Conservation (phyloP, 2,329 filamentous ascomycete genomes). For the Aureobasidium subglaciale region DNA sequence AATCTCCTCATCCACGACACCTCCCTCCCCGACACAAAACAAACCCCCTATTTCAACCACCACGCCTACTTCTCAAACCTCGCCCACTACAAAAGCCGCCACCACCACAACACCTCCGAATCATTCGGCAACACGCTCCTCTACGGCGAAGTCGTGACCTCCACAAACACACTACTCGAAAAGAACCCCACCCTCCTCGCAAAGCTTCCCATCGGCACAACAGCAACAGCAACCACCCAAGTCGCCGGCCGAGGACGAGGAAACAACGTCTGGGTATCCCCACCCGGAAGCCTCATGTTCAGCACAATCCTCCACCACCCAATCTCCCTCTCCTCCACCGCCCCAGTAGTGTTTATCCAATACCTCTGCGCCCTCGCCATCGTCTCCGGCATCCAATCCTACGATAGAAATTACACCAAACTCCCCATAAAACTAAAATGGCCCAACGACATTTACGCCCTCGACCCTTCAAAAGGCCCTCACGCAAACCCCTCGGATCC, state of each 20-base stretch:
- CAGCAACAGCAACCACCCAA: conserved; percentile 78
- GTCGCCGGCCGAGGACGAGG: conserved; percentile 83
- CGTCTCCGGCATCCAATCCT: conserved; percentile 72
- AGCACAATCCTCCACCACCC: conserved; percentile 83
- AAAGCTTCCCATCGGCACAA: conserved; percentile 77
- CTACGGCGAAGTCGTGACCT: conserved; percentile 88
- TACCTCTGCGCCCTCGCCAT: conserved; percentile 87
- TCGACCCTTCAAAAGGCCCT: conserved; percentile 24
- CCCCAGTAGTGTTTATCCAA: conserved; percentile 87
- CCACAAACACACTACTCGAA: conserved; percentile 87
- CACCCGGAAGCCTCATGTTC: conserved; percentile 78
- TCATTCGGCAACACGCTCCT: conserved; percentile 69
- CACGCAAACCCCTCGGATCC: conserved; percentile 31
- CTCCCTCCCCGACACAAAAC: conserved; percentile 58
- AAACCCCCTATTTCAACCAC: conserved; percentile 84
- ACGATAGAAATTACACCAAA: conserved; percentile 65
- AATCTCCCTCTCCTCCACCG: conserved; percentile 59
- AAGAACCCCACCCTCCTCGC: conserved; percentile 80
- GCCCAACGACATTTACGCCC: conserved; percentile 78
- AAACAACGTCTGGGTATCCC: conserved; percentile 90
- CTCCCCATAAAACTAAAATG: conserved; percentile 86
- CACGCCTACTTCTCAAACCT: conserved; percentile 68
- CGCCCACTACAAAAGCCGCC: conserved; percentile 50
- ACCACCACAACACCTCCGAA: conserved; percentile 14
- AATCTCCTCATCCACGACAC: conserved; percentile 65